phyloP scores from a whole-genome alignment of 1,139 yeast species.

The Protomyces inouyei region DNA sequence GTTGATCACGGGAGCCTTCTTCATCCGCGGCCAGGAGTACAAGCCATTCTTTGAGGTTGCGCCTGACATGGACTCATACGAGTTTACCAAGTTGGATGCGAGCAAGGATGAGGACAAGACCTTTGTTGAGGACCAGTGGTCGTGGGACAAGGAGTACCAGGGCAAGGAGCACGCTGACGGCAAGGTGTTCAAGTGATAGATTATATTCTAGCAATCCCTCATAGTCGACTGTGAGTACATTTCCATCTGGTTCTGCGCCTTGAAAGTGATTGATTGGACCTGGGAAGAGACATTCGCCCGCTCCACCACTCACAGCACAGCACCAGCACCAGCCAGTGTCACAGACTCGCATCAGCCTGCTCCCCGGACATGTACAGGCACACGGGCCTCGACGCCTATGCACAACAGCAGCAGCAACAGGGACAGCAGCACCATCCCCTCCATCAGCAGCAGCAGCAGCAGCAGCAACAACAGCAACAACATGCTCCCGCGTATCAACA shows the following conservation, averaged over 20 bases:
- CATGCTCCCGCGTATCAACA: neutral
- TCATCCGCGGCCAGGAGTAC: slow-evolving; percentile 90
- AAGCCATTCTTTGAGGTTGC: slow-evolving; percentile 95
- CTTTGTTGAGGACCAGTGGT: slow-evolving; percentile 70
- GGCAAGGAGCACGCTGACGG: slow-evolving; percentile 77
- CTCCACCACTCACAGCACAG: neutral
- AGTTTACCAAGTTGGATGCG: slow-evolving; percentile 62
- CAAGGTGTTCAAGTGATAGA: slow-evolving; percentile 62
- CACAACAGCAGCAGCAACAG: neutral
- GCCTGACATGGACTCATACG: slow-evolving; percentile 96
- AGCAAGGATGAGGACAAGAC: slow-evolving; percentile 63
- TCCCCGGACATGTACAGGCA: neutral
- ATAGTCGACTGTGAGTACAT: too few relatives aligned
- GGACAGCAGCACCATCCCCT: neutral
- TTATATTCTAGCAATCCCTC: too few relatives aligned
- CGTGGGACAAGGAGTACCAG: slow-evolving; percentile 77
- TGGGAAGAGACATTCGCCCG: neutral
- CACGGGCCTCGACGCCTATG: neutral
- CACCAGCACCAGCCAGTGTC: neutral
- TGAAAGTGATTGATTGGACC: too few relatives aligned
- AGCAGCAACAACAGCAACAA: neutral
- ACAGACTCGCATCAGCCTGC: neutral
- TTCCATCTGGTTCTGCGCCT: too few relatives aligned
- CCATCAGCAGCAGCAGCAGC: neutral
- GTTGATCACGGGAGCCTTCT: slow-evolving; percentile 93